Evolutionary conservation across 257 asterid species (phyloP), one percentile per base, ranked within the genome.

Genomic region (Coffea canephora): DNA sequence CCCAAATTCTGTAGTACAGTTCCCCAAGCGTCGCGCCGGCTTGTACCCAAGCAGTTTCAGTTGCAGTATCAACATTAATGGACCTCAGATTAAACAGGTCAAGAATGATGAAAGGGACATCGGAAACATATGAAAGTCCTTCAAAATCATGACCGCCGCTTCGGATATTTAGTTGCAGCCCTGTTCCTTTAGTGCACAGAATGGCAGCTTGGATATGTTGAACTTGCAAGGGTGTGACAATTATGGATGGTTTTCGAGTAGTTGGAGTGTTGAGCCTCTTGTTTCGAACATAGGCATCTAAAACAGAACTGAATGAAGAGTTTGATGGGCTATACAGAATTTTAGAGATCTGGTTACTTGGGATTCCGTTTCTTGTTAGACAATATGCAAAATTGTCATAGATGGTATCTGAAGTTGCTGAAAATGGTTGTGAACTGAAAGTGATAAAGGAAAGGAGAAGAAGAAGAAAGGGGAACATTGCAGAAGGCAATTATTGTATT

Each of bases 141-240:
- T 88, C 94, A 46, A 70, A 90, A 64, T 90, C 92, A 34, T 90
- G 95, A 11, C 91, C 91, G 2, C 91, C 93, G 25, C 94, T 89
- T n/a, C 92, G 85, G 73, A 86, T 83, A 36, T 80, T 87, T 14
- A 91, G 82, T 12, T 76, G 86, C 18, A 90, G 21, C 1, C 81
- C 76, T n/a, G 74, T 73, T 13, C 57, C 39, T 67, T 83, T 84
- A 6, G 89, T 66, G 70, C 93, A 87, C 6, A 72, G 0, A 11
- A 87, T 74, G 6, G 87, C 45, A 5, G 84, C 85, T 14, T 69
- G 80, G 2, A 86, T 74, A 0, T 84, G 87, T 10, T 77, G 23
- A 12, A 43, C 85, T 1, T 3, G 1, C 55, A 66, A n/a, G 23
- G 91, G 89, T 21, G 90, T 73, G 14, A 86, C 79, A 19, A 89